These are phyloP conservation scores for Moesziomyces parantarcticus DNA, from an alignment of 1,284 basidiomycete genomes.

Conservation along the genomic window DNA sequence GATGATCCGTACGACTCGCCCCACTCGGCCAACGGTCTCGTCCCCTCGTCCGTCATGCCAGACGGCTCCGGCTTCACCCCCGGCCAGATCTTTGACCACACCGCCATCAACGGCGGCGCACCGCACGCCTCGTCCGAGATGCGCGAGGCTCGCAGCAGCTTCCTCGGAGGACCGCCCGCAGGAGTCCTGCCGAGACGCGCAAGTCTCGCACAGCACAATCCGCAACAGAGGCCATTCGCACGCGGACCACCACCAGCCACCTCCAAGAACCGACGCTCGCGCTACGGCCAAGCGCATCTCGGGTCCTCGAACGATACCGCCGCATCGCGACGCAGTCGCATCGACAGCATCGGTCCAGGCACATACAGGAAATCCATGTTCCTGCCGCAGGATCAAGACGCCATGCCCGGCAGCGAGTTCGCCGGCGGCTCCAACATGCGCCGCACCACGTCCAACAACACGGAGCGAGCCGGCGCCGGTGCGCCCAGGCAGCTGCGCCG, in stretches of 20 bases:
- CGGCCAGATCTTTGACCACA: constrained; percentile 45
- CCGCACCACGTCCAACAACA: constrained; percentile 16
- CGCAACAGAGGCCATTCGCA: constrained; percentile 18
- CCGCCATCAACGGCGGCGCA: constrained; percentile 24
- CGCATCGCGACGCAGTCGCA: constrained; percentile 34
- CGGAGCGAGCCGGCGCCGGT: constrained; percentile 1
- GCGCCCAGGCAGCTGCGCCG: constrained; percentile 24
- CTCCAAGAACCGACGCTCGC: constrained; percentile 38
- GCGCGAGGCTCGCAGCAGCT: constrained; percentile 24
- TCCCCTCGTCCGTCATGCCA: constrained; percentile 16
- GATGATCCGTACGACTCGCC: constrained; percentile 36
- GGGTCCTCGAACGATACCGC: constrained; percentile 11
- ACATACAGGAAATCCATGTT: constrained; percentile 56
- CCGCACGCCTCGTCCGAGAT: constrained; percentile 20
- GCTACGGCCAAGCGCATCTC: constrained; percentile 19
- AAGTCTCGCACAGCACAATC: constrained; percentile 22
- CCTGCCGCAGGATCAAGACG: constrained; percentile 21
- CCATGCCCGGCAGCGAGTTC: constrained; percentile 8
- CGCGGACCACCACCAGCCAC: constrained; percentile 40
- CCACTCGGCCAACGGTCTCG: constrained; percentile 6
- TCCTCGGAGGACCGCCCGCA: constrained; percentile 10
- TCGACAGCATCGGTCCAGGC: constrained; percentile 53
- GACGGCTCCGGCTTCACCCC: constrained; percentile 50
- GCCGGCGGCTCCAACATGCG: constrained; percentile 20
- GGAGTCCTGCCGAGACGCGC: constrained; percentile 19